These are phyloP conservation scores for Pseudohalonectria lignicola DNA, from an alignment of 2,329 filamentous ascomycete genomes.

Conservation along the genomic window DNA sequence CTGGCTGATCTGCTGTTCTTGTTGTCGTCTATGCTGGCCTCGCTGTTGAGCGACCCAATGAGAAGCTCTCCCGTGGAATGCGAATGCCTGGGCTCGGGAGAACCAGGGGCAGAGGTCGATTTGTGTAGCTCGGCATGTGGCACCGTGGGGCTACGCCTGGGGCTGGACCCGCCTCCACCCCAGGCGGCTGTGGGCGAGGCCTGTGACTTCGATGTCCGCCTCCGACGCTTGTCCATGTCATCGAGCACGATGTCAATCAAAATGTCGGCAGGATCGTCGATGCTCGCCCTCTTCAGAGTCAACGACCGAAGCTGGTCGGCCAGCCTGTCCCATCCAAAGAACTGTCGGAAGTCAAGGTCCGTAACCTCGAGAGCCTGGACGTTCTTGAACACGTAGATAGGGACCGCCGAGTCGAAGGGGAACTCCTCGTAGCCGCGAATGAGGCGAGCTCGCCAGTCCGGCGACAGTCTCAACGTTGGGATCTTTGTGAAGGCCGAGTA, in stretches of 20 bases:
- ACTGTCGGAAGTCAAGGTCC: constrained; percentile 92
- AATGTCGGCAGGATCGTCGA: constrained; percentile 85
- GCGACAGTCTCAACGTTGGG: constrained; percentile 76
- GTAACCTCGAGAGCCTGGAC: constrained; percentile 86
- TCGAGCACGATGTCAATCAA: constrained; percentile 90
- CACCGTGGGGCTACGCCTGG: constrained; percentile 50
- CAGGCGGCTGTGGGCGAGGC: constrained; percentile 67
- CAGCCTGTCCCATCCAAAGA: constrained; percentile 92
- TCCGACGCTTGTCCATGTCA: constrained; percentile 85
- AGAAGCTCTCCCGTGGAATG: constrained; percentile 37
- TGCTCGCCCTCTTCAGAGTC: constrained; percentile 73
- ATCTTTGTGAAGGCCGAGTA: constrained; percentile 99
- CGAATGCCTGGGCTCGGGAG: constrained; percentile 36
- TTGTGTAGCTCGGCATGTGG: constrained; percentile 56
- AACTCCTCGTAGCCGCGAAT: constrained; percentile 96
- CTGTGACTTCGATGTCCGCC: constrained; percentile 78
- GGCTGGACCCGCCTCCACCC: constrained; percentile 39
- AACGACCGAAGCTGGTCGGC: constrained; percentile 86
- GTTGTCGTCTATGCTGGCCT: constrained; percentile 33
- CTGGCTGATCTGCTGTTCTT: too few species aligned
- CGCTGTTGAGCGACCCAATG: constrained; percentile 48
- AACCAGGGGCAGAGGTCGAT: constrained; percentile 59
- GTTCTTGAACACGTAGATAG: constrained; percentile 96
- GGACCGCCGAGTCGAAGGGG: constrained; percentile 93
- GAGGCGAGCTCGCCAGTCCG: constrained; percentile 83